These are phyloP conservation scores for Vitellaria paradoxa DNA, from an alignment of 179 eudicot species.

Conservation along the genomic window DNA sequence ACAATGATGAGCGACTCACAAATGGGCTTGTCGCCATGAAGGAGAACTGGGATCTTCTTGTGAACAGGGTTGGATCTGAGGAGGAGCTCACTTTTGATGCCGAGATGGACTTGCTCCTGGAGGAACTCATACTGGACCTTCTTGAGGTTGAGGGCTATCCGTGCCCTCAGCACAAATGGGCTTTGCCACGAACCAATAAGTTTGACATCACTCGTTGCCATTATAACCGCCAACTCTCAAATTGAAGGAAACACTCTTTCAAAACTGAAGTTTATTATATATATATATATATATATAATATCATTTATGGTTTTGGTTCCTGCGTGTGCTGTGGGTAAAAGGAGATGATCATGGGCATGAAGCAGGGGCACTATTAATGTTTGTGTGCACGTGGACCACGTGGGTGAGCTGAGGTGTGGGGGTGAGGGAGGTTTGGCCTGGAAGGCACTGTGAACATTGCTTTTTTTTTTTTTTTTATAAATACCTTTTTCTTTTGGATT, in stretches of 20 bases:
- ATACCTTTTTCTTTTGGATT: too few relatives aligned
- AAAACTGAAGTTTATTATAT: too few relatives aligned
- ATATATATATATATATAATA: too few relatives aligned
- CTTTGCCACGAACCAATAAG: slow-evolving; percentile 16
- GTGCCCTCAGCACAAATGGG: slow-evolving; percentile 11
- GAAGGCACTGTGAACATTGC: too few relatives aligned
- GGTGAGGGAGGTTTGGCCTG: too few relatives aligned
- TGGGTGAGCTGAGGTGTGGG: too few relatives aligned
- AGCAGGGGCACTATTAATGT: too few relatives aligned
- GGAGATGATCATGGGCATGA: too few relatives aligned
- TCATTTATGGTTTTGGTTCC: too few relatives aligned
- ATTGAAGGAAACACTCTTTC: too few relatives aligned
- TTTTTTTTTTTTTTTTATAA: too few relatives aligned
- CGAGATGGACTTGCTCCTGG: slow-evolving; percentile 6
- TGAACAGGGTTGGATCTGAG: slow-evolving; percentile 30
- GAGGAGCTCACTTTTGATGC: slow-evolving; percentile 27
- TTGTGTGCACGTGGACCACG: too few relatives aligned
- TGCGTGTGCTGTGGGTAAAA: neutral
- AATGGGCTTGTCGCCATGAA: slow-evolving; percentile 25
- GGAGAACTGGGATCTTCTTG: slow-evolving; percentile 9
- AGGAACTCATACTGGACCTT: slow-evolving; percentile 15
- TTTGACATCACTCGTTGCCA: slow-evolving; percentile 22
- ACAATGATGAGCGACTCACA: slow-evolving; percentile 34
- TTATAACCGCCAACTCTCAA: neutral
- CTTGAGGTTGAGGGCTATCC: slow-evolving; percentile 17